phyloP scores from a whole-genome alignment of 1,284 basidiomycete genomes.

The Earliella scabrosa region DNA sequence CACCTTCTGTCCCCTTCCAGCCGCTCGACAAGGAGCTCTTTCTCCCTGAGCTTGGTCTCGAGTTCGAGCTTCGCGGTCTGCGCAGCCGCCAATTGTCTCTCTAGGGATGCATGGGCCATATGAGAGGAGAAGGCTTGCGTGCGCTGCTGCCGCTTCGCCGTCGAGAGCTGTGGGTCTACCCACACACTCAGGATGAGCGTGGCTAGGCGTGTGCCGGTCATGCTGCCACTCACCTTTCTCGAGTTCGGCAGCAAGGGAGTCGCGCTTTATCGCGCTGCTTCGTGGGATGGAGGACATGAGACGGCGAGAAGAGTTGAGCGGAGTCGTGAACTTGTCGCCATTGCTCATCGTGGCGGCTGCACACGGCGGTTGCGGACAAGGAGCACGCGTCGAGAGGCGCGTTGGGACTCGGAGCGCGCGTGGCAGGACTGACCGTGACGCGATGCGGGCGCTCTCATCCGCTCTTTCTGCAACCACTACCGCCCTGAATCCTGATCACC shows the following conservation, averaged over 20 bases:
- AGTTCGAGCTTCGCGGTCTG: conserved; percentile 63
- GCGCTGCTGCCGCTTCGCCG: conserved; percentile 64
- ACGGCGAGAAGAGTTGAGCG: conserved; percentile 24
- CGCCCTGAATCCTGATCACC: no score
- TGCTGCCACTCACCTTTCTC: conserved; percentile 53
- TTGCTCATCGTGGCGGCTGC: conserved; percentile 28
- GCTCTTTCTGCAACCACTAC: neutral
- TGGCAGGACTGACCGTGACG: neutral
- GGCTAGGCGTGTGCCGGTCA: conserved; percentile 7
- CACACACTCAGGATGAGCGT: conserved; percentile 15
- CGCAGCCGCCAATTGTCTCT: conserved; percentile 61
- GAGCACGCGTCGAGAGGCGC: neutral
- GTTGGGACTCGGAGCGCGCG: neutral
- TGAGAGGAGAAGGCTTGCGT: conserved; percentile 61
- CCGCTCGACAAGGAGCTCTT: conserved; percentile 55
- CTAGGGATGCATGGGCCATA: conserved; percentile 60
- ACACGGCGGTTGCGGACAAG: conserved; percentile 14
- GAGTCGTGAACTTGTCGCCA: conserved; percentile 34
- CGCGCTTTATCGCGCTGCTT: conserved; percentile 50
- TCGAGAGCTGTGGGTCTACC: conserved; percentile 62
- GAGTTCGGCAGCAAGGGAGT: conserved; percentile 66
- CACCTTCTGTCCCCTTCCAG: conserved; percentile 69
- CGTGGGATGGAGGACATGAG: conserved; percentile 25
- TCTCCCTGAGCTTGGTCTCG: conserved; percentile 67
- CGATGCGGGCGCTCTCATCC: neutral